Base-by-base conservation (phyloP, 2,329 filamentous ascomycete genomes). In the Triangularia verruculosa region DNA sequence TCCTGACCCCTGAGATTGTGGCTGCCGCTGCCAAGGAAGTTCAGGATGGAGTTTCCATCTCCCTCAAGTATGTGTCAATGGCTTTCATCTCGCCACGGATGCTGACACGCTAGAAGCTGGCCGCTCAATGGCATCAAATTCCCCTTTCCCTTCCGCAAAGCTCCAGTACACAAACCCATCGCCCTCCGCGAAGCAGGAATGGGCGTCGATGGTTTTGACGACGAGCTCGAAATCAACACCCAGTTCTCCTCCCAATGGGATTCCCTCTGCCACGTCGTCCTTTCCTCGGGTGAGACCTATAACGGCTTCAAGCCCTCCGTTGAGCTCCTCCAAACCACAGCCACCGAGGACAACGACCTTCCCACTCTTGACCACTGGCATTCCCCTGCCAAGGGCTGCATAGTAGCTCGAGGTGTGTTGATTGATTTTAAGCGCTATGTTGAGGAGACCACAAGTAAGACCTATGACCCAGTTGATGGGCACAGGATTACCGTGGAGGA, bases 211-310 rank as follows among this genome's bases (percentile, higher is more conserved):
- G 74, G 75, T 25, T 80, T 78, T 73, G 81, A 84, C 28, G 82
- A 85, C 60, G 78, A 84, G 66, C 68, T 86, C 6, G 73, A 76
- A 2, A 80, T 87, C 74, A 86, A 86, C 71, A 86, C 83, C 0
- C 83, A 87, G 68, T 73, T 74, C 32, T 80, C 79, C 61, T 82
- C 78, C 24, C 84, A 87, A 71, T 87, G 83, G 84, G 84, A 87
- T 67, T 80, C 80, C 57, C 73, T 84, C 0, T 75, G 76, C 25
- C 80, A 83, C 69, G 79, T 80, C 57, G 64, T 64, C 67, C 74
- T 77, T n/a, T 78, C 82, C 60, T 74, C 79, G 59, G 77, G 76
- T 1, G 69, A 77, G 0, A 78, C 79, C 11, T 86, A 86, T 71
- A 86, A 86, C 61, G 81, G 81, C 30, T 69, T 76, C 57, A 69